These are phyloP conservation scores for Penicillium tannophilum DNA, from an alignment of 495 filamentous ascomycete species.

Conservation along the genomic window DNA sequence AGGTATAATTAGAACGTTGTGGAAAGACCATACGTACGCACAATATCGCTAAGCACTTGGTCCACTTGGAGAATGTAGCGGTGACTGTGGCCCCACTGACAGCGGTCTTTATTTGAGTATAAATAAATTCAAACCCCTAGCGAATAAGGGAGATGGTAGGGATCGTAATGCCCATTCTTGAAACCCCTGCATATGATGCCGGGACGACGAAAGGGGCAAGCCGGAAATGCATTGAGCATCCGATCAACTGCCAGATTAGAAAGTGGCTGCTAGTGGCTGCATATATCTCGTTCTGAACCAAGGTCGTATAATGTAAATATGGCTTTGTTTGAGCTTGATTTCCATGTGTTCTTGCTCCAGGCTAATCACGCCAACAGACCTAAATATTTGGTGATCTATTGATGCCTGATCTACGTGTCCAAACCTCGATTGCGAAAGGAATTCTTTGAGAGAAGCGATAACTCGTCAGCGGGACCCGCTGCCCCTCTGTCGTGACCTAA, in stretches of 20 bases:
- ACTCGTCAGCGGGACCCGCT: constrained; percentile 28
- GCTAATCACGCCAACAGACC: not conserved
- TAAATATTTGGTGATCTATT: not conserved
- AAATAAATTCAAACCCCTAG: not conserved
- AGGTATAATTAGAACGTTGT: not conserved
- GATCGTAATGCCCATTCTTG: constrained; percentile 13
- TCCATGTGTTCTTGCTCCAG: too few species aligned
- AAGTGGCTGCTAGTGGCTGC: not conserved
- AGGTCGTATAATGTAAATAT: too few species aligned
- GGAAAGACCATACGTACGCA: not conserved
- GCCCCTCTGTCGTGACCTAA: constrained; percentile 9
- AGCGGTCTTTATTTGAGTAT: not conserved
- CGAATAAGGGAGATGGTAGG: not conserved
- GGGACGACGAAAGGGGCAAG: constrained; percentile 32
- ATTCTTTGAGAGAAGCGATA: not conserved
- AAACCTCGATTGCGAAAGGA: constrained; percentile 7
- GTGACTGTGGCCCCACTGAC: not conserved
- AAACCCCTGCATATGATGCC: constrained; percentile 7
- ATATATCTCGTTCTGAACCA: too few species aligned
- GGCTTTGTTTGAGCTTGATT: too few species aligned
- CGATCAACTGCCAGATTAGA: constrained; percentile 22
- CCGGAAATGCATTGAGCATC: constrained; percentile 16
- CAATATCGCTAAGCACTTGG: not conserved
- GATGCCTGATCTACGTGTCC: constrained; percentile 5
- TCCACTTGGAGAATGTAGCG: constrained; percentile 1